Conservation (phyloP, 2,329 filamentous ascomycete species). For the Canariomyces notabilis region DNA sequence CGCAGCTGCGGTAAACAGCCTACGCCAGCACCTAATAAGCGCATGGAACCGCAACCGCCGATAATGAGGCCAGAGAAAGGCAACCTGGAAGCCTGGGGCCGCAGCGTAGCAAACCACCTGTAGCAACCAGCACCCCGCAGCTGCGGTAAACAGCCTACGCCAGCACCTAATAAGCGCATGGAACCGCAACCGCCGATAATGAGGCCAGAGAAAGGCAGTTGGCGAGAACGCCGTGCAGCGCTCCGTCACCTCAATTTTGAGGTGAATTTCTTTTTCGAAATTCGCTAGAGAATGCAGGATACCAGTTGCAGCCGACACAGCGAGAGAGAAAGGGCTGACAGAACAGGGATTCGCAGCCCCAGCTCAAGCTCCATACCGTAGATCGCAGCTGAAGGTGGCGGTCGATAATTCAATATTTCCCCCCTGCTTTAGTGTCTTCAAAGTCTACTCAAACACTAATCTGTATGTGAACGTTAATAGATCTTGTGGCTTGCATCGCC, state of each 20-base stretch:
- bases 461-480: too few relatives aligned
- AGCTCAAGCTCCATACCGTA: background rate
- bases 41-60: background rate
- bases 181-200: background rate
- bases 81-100: conserved; percentile 13
- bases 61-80: conserved; percentile 5
- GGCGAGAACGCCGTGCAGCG: background rate
- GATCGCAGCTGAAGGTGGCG: background rate
- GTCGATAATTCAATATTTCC: too few relatives aligned
- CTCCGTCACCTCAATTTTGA: conserved; percentile 2
- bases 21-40: conserved; percentile 1
- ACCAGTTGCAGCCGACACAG: background rate
- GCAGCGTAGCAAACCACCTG: conserved; percentile 6
- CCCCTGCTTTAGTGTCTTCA: too few relatives aligned
- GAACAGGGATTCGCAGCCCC: background rate
- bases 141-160: conserved; percentile 14
- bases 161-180: conserved; percentile 1
- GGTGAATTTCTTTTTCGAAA: background rate
- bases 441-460: too few relatives aligned
- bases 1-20: conserved; percentile 17
- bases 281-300: background rate
- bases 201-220: conserved; percentile 2
- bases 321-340: background rate
- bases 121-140: conserved; percentile 14
- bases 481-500: too few relatives aligned